These are phyloP conservation scores for Pseudogymnoascus verrucosus DNA, from an alignment of 2,329 filamentous ascomycete genomes.

Conservation along the genomic window DNA sequence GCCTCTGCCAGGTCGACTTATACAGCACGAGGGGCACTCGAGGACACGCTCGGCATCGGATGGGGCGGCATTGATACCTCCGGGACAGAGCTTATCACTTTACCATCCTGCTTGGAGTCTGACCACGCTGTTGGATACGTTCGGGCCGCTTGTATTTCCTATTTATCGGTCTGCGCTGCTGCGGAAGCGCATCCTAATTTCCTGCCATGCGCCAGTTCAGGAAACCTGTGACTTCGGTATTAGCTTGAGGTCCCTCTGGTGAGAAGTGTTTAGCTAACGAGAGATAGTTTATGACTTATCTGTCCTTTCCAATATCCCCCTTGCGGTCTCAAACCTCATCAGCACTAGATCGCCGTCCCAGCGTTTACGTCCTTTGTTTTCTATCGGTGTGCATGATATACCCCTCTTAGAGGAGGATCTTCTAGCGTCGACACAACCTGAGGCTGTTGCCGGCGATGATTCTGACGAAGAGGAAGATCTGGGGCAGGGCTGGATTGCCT, in stretches of 20 bases:
- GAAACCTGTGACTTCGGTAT: constrained; percentile 82
- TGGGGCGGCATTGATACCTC: constrained; percentile 47
- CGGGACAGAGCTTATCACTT: constrained; percentile 60
- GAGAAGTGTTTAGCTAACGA: constrained; percentile 11
- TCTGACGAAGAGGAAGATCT: constrained; percentile 36
- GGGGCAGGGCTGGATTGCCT: constrained; percentile 76
- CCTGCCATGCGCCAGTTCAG: constrained; percentile 79
- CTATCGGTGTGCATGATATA: constrained; percentile 88
- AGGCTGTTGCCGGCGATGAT: constrained; percentile 20
- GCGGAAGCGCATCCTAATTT: constrained; percentile 80
- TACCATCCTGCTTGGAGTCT: constrained; percentile 85
- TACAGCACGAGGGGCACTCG: constrained; percentile 35
- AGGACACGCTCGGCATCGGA: constrained; percentile 56
- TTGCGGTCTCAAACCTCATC: constrained; percentile 63
- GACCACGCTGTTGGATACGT: constrained; percentile 65
- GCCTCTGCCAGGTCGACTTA: constrained; percentile 24
- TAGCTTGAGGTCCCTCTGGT: constrained; percentile 12
- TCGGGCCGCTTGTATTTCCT: constrained; percentile 88
- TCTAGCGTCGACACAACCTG: constrained; percentile 33
- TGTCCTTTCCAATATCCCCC: constrained; percentile 81
- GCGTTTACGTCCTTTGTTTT: constrained; percentile 77
- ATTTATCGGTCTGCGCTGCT: constrained; percentile 80
- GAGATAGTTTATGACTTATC: constrained; percentile 83
- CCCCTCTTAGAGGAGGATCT: constrained; percentile 61
- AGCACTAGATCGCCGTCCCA: constrained; percentile 52